Conservation (phyloP, 2,329 filamentous ascomycete species). For the Paecilomyces dactylethromorphus region DNA sequence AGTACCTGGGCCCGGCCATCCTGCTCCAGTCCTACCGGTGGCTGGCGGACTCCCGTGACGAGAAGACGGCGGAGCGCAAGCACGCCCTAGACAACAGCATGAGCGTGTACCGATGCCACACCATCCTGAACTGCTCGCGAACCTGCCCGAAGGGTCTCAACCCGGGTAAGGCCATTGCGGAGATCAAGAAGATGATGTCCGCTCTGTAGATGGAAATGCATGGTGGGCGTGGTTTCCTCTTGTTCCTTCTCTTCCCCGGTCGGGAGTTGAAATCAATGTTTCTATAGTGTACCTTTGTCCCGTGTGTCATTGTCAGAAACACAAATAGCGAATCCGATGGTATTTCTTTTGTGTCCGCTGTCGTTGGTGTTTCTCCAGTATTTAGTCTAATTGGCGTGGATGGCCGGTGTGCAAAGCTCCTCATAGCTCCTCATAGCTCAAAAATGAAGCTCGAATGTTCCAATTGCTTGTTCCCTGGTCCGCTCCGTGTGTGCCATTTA, state of each 20-base stretch:
- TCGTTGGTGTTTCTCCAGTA: background rate
- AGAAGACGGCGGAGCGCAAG: conserved; percentile 82
- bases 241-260: conserved; percentile 6
- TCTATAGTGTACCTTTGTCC: background rate
- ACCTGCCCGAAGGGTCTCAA: conserved; percentile 98
- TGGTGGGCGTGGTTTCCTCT: conserved; percentile 2
- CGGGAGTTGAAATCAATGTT: background rate
- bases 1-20: conserved; percentile 95
- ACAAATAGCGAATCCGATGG: background rate
- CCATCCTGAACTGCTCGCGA: conserved; percentile 96
- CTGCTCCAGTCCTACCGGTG: conserved; percentile 97
- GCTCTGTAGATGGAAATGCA: conserved; percentile 14
- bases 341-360: background rate
- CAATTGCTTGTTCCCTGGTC: no score
- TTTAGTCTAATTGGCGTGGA: background rate
- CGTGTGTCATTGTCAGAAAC: background rate
- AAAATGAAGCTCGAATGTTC: background rate
- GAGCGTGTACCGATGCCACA: conserved; percentile 98
- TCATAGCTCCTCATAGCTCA: background rate
- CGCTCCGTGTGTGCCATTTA: no score
- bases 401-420: background rate
- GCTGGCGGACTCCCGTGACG: conserved; percentile 90
- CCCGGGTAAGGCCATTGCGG: conserved; percentile 87
- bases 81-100: conserved; percentile 94
- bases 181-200: conserved; percentile 98